phyloP scores from a whole-genome alignment of 768 basidiomycete genomes.

The Tulasnella sp. region DNA sequence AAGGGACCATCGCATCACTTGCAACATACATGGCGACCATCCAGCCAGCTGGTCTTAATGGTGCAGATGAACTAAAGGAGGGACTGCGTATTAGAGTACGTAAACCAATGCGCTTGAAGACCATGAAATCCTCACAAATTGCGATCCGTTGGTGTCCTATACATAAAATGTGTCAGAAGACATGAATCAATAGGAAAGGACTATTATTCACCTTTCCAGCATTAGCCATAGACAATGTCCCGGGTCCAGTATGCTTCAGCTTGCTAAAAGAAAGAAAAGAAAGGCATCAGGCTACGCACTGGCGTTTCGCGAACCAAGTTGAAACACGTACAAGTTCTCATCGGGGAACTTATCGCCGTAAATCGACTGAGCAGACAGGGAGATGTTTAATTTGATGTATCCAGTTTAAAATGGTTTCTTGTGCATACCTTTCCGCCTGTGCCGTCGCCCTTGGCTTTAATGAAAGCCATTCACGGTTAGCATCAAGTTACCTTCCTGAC shows the following conservation, averaged over 20 bases:
- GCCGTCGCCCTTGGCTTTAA: conserved; percentile 72
- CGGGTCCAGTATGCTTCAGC: conserved; percentile 84
- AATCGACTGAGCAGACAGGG: conserved; percentile 62
- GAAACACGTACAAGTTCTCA: conserved; percentile 75
- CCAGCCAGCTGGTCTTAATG: conserved; percentile 76
- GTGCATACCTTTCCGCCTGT: conserved; percentile 60
- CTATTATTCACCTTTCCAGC: conserved; percentile 33
- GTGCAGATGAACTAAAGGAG: conserved; percentile 92
- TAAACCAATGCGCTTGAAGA: too few species aligned
- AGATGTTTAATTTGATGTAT: not conserved
- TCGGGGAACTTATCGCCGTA: conserved; percentile 86
- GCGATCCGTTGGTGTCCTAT: conserved; percentile 89
- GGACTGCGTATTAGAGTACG: conserved; percentile 32
- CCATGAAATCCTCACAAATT: conserved; percentile 74
- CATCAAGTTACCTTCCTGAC: conserved; percentile 21
- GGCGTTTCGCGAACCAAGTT: not conserved
- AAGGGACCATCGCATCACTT: not conserved
- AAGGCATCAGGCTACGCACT: too few species aligned
- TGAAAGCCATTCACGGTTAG: too few species aligned
- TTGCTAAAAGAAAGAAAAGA: conserved; percentile 44
- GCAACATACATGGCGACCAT: conserved; percentile 67
- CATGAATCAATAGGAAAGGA: conserved; percentile 18
- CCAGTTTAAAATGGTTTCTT: not conserved
- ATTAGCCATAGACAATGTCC: conserved; percentile 90
- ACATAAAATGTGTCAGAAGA: conserved; percentile 63